These are phyloP conservation scores for Teratosphaeria destructans DNA, from an alignment of 2,329 filamentous ascomycete genomes.

Conservation along the genomic window DNA sequence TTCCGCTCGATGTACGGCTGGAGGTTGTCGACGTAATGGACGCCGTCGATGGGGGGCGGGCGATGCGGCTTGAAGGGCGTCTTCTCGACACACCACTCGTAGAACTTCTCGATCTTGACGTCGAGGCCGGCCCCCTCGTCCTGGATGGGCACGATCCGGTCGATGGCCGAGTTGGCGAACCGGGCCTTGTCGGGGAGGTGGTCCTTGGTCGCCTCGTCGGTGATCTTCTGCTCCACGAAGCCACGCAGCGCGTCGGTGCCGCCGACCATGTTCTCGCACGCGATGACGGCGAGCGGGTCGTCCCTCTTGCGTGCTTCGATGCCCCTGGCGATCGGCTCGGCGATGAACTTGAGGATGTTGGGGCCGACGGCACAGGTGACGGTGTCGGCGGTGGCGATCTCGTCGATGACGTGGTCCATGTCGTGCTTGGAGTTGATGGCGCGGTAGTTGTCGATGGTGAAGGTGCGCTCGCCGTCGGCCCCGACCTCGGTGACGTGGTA, in stretches of 20 bases:
- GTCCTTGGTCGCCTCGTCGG: slow-evolving; percentile 49
- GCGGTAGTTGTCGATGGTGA: slow-evolving; percentile 86
- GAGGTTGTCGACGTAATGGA: slow-evolving; percentile 88
- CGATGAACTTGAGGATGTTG: slow-evolving; percentile 92
- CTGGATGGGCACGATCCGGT: slow-evolving; percentile 93
- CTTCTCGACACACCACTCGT: slow-evolving; percentile 93
- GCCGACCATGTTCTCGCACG: slow-evolving; percentile 95
- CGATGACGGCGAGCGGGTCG: slow-evolving; percentile 78
- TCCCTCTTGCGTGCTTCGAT: slow-evolving; percentile 61
- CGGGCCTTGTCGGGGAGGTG: slow-evolving; percentile 64
- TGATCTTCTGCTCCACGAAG: slow-evolving; percentile 63
- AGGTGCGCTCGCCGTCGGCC: slow-evolving; percentile 66
- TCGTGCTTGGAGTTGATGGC: slow-evolving; percentile 91
- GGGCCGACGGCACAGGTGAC: slow-evolving; percentile 97
- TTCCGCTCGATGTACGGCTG: slow-evolving; percentile 97
- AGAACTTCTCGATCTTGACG: slow-evolving; percentile 96
- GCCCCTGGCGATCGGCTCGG: slow-evolving; percentile 88
- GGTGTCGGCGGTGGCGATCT: slow-evolving; percentile 77
- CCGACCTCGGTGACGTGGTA: slow-evolving; percentile 94
- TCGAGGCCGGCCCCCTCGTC: slow-evolving; percentile 69
- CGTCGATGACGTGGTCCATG: slow-evolving; percentile 68
- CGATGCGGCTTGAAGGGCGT: slow-evolving; percentile 66
- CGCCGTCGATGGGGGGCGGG: slow-evolving; percentile 68
- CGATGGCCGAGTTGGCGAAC: slow-evolving; percentile 96
- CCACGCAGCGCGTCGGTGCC: slow-evolving; percentile 79